Conservation (phyloP, 2,329 filamentous ascomycete species). For the Lachnellula suecica region DNA sequence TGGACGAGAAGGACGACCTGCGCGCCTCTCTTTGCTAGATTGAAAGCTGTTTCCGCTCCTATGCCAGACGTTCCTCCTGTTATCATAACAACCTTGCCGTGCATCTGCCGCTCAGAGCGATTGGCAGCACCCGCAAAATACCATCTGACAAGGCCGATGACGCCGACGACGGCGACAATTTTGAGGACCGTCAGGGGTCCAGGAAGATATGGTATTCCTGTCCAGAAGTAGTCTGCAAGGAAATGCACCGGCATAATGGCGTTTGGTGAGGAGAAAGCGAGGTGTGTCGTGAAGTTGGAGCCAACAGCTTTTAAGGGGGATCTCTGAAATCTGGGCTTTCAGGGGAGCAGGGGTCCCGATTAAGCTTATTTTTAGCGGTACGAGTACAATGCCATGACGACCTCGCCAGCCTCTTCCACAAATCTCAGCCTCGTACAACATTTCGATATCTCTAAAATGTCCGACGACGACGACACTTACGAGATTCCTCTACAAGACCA, state of each 20-base stretch:
- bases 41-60: slow-evolving; percentile 72
- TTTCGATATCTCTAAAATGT: slow-evolving; percentile 13
- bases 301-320: not conserved
- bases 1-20: slow-evolving; percentile 90
- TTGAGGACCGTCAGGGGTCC: slow-evolving; percentile 49
- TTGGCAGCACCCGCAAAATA: slow-evolving; percentile 78
- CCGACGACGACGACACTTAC: slow-evolving; percentile 56
- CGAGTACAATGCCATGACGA: too few relatives aligned
- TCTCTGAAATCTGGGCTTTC: not conserved
- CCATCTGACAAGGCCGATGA: slow-evolving; percentile 62
- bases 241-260: slow-evolving; percentile 32
- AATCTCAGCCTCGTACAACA: not conserved
- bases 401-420: not conserved
- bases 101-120: slow-evolving; percentile 77
- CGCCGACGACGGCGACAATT: slow-evolving; percentile 50
- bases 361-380: not conserved
- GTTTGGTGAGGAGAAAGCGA: not conserved
- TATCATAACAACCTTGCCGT: slow-evolving; percentile 90
- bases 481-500: slow-evolving; percentile 57
- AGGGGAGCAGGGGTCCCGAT: not conserved
- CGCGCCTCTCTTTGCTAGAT: slow-evolving; percentile 78
- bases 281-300: not conserved
- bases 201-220: slow-evolving; percentile 22
- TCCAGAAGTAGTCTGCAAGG: slow-evolving; percentile 24
- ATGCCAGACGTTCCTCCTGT: slow-evolving; percentile 94